Base-by-base conservation (phyloP, 23 red algal genomes). In the Chondrus crispus region DNA sequence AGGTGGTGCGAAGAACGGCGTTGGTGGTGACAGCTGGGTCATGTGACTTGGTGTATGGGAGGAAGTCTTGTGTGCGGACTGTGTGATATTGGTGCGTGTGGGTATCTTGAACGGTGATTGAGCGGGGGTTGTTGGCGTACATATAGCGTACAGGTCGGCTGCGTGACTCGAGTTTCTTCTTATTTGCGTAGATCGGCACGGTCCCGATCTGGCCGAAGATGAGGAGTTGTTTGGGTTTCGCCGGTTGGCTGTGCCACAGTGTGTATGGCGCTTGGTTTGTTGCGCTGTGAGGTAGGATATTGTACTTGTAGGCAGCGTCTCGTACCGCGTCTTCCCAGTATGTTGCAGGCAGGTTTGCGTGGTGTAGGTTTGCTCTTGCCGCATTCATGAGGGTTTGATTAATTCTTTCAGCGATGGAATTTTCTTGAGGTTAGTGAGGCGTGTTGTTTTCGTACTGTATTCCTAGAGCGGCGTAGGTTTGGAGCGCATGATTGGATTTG, bases 251-350 rank as follows among this genome's bases (percentile, higher is more conserved):
- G 40, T 80, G 47, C 74, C 74, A 80, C 49, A 46, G 32, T 13
- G 13, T 12, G 7, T 80, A 80, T 32, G 74, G 74, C 0, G 40
- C 44, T 4, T 44, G 44, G 30, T 14, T 46, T 37, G 2, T 80
- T 16, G 36, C n/a, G 36, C 16, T 16, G 13, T 80, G 74, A 24
- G 2, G 39, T 28, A 80, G 16, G 20, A 80, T 37, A 45, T 80
- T 80, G 74, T 80, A 80, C 6, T 80, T 80, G 74, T 46, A 80
- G 37, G 49, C 47, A 0, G 3, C 39, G 74, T 53, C 74, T 28
- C 20, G 74, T 13, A 50, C 37, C 16, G 40, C 76, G 51, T 81
- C 76, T 81, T 81, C 76, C 76, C 76, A 81, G 48, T 28, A 81
- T 0, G 26, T n/a, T 16, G 39, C 19, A 1, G n/a, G 22, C 29